phyloP scores from a whole-genome alignment of 2,329 filamentous ascomycete genomes.

The Proliferodiscus dingleyae region DNA sequence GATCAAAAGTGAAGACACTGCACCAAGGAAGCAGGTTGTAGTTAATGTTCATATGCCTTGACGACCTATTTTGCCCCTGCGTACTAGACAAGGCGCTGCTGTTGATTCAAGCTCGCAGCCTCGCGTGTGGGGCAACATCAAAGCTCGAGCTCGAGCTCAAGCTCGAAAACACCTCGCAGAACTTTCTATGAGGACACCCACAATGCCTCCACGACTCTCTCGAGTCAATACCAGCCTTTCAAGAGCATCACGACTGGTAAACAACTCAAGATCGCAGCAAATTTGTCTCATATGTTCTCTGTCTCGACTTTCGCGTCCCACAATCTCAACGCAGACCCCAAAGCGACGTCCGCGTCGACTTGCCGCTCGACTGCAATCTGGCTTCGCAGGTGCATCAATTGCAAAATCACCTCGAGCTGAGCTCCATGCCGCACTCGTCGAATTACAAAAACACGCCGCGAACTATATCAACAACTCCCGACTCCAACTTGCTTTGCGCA shows the following conservation, averaged over 20 bases:
- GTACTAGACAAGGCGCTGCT: not conserved
- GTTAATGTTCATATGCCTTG: not conserved
- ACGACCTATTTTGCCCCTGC: not conserved
- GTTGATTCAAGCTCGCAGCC: not conserved
- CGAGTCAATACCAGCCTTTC: slow-evolving; percentile 19
- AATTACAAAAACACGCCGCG: slow-evolving; percentile 56
- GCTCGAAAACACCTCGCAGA: slow-evolving; percentile 1
- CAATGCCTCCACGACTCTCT: slow-evolving; percentile 31
- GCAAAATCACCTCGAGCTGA: slow-evolving; percentile 12
- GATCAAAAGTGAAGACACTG: slow-evolving; percentile 20
- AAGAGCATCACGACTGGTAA: slow-evolving; percentile 9
- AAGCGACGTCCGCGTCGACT: slow-evolving; percentile 3
- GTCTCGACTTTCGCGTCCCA: slow-evolving; percentile 5
- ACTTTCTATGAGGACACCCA: slow-evolving; percentile 12
- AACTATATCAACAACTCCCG: slow-evolving; percentile 63
- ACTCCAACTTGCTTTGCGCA: slow-evolving; percentile 65
- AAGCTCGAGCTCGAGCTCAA: slow-evolving; percentile 4
- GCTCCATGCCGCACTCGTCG: slow-evolving; percentile 42
- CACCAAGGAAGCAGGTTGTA: not conserved
- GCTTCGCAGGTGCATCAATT: slow-evolving; percentile 2
- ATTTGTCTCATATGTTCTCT: slow-evolving; percentile 26
- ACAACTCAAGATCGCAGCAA: slow-evolving; percentile 5
- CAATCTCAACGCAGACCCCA: not conserved
- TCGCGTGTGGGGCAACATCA: not conserved
- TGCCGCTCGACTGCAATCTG: slow-evolving; percentile 15